Base-by-base conservation (phyloP, 495 filamentous ascomycete species). In the Aspergillus incahuasiensis region DNA sequence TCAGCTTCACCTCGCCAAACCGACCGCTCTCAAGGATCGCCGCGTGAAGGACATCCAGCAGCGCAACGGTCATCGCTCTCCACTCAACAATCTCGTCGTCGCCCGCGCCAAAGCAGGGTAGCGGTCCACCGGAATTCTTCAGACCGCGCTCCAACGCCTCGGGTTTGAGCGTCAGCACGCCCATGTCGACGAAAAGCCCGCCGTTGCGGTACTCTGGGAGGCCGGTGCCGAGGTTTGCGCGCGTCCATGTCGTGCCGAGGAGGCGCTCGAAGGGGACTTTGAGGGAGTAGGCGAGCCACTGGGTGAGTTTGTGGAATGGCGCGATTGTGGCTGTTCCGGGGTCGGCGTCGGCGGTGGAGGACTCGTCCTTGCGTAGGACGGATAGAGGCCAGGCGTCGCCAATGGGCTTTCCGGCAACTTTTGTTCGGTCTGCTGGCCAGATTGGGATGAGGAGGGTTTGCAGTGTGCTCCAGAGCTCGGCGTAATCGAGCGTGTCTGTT, bases 191-290 rank as follows among this genome's bases (percentile, higher is more conserved):
- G 24, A 96, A 84, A 0, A 96, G 66, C 2, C 91, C 91, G 21
- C 91, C 91, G 61, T 96, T 96, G 19, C 91, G 78, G 61, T 95
- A 95, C 63, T 96, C 91, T 0, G 91, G 89, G 0, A 96, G 74
- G 7, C 90, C 91, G 3, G 91, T 96, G 42, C 92, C 80, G 2
- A 90, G 79, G 55, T 92, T 82, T 11, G 82, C 78, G 16, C 90
- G 90, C 7, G 84, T 85, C 72, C 91, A 94, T 51, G 88, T 81
- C 15, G 91, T 84, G 43, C 83, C 78, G 50, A 94, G 79, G 4
- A 96, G 69, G 57, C 82, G 88, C 21, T 83, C 79, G 82, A 96
- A 94, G 0, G 91, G 91, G 15, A 90, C 88, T 82, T 91, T 90
- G 24, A 96, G 74, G 18, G 90, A 95, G 70, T 95, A 96, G 6